Conservation (phyloP, 768 basidiomycete species). For the Rhodotorula taiwanensis region DNA sequence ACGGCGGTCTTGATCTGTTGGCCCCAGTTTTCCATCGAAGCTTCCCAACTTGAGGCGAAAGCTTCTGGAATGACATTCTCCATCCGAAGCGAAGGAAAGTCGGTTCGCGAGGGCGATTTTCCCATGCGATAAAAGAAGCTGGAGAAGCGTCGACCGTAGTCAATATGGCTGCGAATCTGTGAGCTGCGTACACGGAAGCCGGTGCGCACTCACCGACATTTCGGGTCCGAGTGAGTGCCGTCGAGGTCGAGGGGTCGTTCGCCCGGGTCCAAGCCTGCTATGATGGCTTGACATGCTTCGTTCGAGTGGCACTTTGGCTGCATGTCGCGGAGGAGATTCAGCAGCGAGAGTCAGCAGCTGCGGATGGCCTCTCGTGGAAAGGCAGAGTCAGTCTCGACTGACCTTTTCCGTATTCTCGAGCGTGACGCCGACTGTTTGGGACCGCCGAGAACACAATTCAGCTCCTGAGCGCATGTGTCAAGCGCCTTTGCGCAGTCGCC, state of each 20-base stretch:
- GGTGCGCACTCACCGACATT: conserved; percentile 59
- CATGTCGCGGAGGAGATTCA: no score
- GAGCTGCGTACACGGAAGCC: not conserved
- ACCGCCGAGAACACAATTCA: no score
- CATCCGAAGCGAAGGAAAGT: conserved; percentile 69
- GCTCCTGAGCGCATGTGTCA: no score
- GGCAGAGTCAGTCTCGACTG: no score
- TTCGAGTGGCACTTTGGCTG: conserved; percentile 50
- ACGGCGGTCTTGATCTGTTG: conserved; percentile 79
- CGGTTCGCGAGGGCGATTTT: conserved; percentile 42
- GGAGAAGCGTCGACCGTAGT: not conserved
- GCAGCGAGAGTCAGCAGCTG: conserved; percentile 47
- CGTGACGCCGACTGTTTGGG: conserved; percentile 66
- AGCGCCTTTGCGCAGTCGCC: not conserved
- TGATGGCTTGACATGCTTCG: conserved; percentile 72
- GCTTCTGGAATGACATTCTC: conserved; percentile 71
- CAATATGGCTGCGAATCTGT: not conserved
- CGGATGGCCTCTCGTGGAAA: no score
- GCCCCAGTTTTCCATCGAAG: conserved; percentile 79
- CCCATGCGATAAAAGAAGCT: conserved; percentile 47
- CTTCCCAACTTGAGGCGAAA: conserved; percentile 61
- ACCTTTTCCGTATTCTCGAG: conserved; percentile 89
- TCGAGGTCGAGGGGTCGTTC: conserved; percentile 73
- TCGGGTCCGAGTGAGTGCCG: conserved; percentile 68
- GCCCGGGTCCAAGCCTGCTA: conserved; percentile 62